A percentile compares a stretch with the other conserved stretches of the same genome.
phyloP scores from a whole-genome alignment of 768 basidiomycete genomes.

The Boletus huronensis region DNA sequence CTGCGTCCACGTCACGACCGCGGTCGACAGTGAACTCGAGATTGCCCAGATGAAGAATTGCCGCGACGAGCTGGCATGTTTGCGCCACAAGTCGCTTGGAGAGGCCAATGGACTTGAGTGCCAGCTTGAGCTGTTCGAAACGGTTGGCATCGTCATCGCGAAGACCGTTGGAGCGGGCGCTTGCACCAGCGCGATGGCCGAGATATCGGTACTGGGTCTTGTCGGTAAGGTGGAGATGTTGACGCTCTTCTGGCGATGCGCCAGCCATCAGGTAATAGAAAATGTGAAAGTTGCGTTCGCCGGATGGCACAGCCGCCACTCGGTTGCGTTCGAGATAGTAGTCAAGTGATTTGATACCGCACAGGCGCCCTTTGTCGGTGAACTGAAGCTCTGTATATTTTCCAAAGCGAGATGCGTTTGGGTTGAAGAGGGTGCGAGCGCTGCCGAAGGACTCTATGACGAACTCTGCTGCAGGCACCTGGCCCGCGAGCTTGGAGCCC shows the following conservation, averaged over 20 bases:
- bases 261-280: slow-evolving; percentile 97
- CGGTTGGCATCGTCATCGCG: slow-evolving; percentile 80
- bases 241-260: slow-evolving; percentile 81
- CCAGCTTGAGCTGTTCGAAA: slow-evolving; percentile 92
- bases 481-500: slow-evolving; percentile 79
- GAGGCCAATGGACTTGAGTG: slow-evolving; percentile 88
- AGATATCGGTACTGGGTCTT: slow-evolving; percentile 84
- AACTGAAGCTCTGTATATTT: slow-evolving; percentile 99
- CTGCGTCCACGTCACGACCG: slow-evolving; percentile 83
- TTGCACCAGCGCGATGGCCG: slow-evolving; percentile 56
- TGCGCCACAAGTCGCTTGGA: slow-evolving; percentile 95
- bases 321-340: slow-evolving; percentile 93
- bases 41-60: slow-evolving; percentile 95
- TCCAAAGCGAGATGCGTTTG: slow-evolving; percentile 95
- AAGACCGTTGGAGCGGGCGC: slow-evolving; percentile 42
- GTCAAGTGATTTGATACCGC: slow-evolving; percentile 91
- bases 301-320: slow-evolving; percentile 82
- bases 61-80: slow-evolving; percentile 90
- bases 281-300: slow-evolving; percentile 96
- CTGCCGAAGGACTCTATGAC: slow-evolving; percentile 94
- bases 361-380: slow-evolving; percentile 83
- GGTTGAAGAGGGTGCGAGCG: slow-evolving; percentile 86
- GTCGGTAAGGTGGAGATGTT: slow-evolving; percentile 81
- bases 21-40: slow-evolving; percentile 88
- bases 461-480: slow-evolving; percentile 92